Evolutionary conservation across 352 stramenopile species (phyloP).

Genomic region (Phytophthora citrophthora): DNA sequence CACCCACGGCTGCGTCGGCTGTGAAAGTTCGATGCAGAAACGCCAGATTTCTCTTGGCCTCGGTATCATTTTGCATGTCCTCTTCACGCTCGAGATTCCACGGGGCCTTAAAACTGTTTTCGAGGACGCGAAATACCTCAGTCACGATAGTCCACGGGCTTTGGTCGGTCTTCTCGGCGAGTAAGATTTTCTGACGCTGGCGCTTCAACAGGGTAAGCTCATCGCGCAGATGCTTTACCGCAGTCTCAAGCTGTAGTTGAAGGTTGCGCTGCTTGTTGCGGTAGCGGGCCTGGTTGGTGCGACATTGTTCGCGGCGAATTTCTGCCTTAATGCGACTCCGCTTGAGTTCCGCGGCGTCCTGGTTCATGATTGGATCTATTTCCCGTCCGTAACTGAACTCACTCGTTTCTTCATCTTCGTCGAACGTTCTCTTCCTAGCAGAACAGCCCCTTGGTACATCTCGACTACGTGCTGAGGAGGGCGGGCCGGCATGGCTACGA

Average conservation of each 20-base stretch:
- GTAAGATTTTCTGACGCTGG: background rate
- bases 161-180: background rate
- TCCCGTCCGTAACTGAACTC: background rate
- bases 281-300: conserved; percentile 1
- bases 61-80: conserved; percentile 2
- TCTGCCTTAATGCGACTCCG: background rate
- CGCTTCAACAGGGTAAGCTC: background rate
- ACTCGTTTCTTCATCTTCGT: background rate
- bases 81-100: background rate
- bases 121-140: conserved; percentile 1
- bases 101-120: conserved; percentile 1
- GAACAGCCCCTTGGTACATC: background rate
- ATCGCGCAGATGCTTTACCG: background rate
- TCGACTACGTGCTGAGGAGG: background rate
- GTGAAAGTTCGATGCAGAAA: background rate
- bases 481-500: no score
- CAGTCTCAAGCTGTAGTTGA: background rate
- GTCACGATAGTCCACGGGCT: conserved; percentile 1
- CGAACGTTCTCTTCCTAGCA: background rate
- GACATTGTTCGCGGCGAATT: conserved; percentile 3
- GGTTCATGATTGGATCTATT: background rate
- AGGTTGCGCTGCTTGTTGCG: conserved; percentile 6
- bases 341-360: background rate
- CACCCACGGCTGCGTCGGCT: background rate
- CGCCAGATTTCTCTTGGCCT: background rate